Base-by-base conservation (phyloP, 148 eudicot genomes). In the Persicaria tinctoria region DNA sequence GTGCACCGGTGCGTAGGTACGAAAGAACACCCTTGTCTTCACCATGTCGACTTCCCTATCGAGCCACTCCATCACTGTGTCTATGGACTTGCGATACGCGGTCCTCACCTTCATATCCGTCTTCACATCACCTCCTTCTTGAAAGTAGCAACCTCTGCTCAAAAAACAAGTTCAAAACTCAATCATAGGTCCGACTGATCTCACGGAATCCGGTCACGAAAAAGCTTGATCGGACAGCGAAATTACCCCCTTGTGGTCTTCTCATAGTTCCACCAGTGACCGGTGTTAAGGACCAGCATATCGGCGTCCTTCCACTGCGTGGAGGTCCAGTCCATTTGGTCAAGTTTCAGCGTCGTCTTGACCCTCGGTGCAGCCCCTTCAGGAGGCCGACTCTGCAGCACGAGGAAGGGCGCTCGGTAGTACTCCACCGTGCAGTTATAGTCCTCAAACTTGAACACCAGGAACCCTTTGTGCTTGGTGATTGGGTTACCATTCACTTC, bases 251-350 rank as follows among this genome's bases (percentile, higher is more conserved):
- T 84, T 14, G 87, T 38, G 57, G 98, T 94, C 96, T 94, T 94
- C 84, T 94, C 98, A 70, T 91, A 87, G 81, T 90, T 94, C 98
- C 98, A 94, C 98, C 98, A 94, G 64, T 92, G 98, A 13, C 98
- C 98, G 0, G 96, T 87, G 79, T 92, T 94, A 56, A 94, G 82
- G 9, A 92, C 76, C 54, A 94, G 81, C 14, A 91, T 72, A 86
- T 94, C 98, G 1, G 96, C 92, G 76, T 83, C 83, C 56, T 66
- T 84, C 98, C 97, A 94, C 74, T 85, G 86, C 2, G 50, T 70
- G 60, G 85, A 86, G 75, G 62, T 88, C 96, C 98, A 94, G 74
- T 94, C 97, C 90, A 94, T 86, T 77, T 83, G 82, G 76, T 89
- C 96, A 18, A 94, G 74, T 70, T 86, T 94, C 69, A 94, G 73